These are phyloP conservation scores for Phaeosphaeriaceae sp. DNA, from an alignment of 2,329 filamentous ascomycete genomes.

Conservation along the genomic window DNA sequence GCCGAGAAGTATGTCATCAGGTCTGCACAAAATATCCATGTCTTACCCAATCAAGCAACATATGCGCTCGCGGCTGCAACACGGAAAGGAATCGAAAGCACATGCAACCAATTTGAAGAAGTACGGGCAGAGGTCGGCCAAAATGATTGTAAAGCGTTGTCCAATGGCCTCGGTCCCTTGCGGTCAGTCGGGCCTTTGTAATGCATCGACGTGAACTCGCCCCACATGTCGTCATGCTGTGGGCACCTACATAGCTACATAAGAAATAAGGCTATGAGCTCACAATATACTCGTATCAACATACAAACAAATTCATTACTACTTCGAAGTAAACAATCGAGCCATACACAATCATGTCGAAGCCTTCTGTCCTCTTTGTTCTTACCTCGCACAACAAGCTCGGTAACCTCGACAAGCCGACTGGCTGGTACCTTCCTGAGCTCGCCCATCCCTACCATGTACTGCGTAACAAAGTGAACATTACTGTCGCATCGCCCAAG, in stretches of 20 bases:
- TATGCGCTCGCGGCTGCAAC: background rate
- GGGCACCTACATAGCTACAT: background rate
- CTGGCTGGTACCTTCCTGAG: slow-evolving; percentile 72
- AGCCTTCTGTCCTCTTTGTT: slow-evolving; percentile 72
- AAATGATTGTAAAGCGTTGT: background rate
- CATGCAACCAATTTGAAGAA: background rate
- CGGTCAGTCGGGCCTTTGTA: background rate
- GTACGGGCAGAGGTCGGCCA: background rate
- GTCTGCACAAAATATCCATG: background rate
- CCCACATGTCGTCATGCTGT: background rate
- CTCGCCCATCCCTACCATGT: slow-evolving; percentile 51
- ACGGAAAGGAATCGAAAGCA: background rate
- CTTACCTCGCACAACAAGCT: slow-evolving; percentile 68
- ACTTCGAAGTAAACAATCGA: background rate
- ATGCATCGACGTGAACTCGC: background rate
- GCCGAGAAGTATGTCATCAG: background rate
- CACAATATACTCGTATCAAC: background rate
- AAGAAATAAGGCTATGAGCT: background rate
- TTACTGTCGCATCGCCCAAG: slow-evolving; percentile 50
- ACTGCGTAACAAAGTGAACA: slow-evolving; percentile 45
- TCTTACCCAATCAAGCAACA: background rate
- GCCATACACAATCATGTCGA: slow-evolving; percentile 12
- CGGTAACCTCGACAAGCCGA: slow-evolving; percentile 57
- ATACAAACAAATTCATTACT: background rate
- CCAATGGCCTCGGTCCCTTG: background rate